These are phyloP conservation scores for Lachancea kluyveri DNA, from an alignment of 805 yeast species.

Conservation along the genomic window DNA sequence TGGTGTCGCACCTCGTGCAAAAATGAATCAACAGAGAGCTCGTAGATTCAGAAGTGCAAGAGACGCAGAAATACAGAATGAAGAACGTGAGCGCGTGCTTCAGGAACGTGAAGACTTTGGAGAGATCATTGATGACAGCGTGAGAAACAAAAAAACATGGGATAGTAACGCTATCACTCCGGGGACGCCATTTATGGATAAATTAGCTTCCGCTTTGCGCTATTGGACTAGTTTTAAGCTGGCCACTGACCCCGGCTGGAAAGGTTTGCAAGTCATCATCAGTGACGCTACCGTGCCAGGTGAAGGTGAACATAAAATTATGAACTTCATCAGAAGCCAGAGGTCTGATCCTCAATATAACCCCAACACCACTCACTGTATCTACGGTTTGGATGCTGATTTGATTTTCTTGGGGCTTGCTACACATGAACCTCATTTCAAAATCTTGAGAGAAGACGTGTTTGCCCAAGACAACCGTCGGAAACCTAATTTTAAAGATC, in stretches of 20 bases:
- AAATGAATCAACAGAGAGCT: constrained; percentile 95
- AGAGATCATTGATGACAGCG: constrained; percentile 66
- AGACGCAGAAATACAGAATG: constrained; percentile 78
- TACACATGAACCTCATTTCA: constrained; percentile 96
- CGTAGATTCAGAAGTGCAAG: constrained; percentile 89
- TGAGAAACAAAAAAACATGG: constrained; percentile 75
- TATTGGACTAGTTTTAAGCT: constrained; percentile 93
- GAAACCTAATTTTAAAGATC: constrained; percentile 19
- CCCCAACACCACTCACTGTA: constrained; percentile 93
- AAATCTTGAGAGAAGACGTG: constrained; percentile 92
- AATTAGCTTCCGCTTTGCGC: constrained; percentile 70
- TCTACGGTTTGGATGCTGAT: constrained; percentile 97
- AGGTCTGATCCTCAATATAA: constrained; percentile 79
- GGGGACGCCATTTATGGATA: constrained; percentile 97
- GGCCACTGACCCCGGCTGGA: constrained; percentile 91
- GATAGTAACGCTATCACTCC: constrained; percentile 97
- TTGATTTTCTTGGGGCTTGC: constrained; percentile 92
- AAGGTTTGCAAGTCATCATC: constrained; percentile 76
- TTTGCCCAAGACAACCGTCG: constrained; percentile 65
- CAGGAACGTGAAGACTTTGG: constrained; percentile 35
- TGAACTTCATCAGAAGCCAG: constrained; percentile 91
- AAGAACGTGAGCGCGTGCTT: constrained; percentile 50
- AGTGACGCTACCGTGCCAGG: constrained; percentile 98
- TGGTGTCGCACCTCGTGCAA: constrained; percentile 98
- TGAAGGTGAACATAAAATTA: constrained; percentile 98